Evolutionary conservation across 495 filamentous ascomycete genomes (phyloP).

Genomic region (Recurvomyces mirabilis): DNA sequence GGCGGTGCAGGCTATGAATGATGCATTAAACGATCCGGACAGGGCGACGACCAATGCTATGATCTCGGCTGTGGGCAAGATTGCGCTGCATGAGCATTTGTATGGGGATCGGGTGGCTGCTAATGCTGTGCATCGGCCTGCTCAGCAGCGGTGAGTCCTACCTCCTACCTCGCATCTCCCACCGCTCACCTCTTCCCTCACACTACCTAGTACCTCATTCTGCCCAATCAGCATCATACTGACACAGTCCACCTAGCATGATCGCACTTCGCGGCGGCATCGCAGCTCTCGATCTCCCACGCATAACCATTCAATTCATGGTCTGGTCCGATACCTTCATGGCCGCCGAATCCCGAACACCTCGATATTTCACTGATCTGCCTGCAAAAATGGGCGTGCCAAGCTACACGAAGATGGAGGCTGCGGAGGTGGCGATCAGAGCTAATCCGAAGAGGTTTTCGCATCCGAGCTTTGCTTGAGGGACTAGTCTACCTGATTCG

Average conservation of each 20-base stretch:
- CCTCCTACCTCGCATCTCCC: too few relatives aligned
- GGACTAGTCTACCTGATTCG: not conserved
- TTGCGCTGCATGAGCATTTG: slow-evolving; percentile 1
- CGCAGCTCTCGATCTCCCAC: not conserved
- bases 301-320: not conserved
- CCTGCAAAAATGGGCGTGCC: not conserved
- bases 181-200: too few relatives aligned
- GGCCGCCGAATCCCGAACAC: slow-evolving; percentile 1
- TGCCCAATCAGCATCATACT: not conserved
- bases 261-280: slow-evolving; percentile 2
- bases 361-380: not conserved
- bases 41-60: not conserved
- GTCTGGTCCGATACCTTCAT: not conserved
- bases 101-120: not conserved
- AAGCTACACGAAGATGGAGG: not conserved
- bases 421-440: not conserved
- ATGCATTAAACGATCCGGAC: not conserved
- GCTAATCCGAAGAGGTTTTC: not conserved
- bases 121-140: not conserved
- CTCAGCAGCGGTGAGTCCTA: slow-evolving; percentile 4
- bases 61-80: slow-evolving; percentile 5
- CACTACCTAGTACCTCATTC: not conserved
- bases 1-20: not conserved
- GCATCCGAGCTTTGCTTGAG: not conserved
- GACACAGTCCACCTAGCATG: not conserved